These are phyloP conservation scores for Canna indica DNA, from an alignment of 176 grass and related monocot genomes.

Conservation along the genomic window DNA sequence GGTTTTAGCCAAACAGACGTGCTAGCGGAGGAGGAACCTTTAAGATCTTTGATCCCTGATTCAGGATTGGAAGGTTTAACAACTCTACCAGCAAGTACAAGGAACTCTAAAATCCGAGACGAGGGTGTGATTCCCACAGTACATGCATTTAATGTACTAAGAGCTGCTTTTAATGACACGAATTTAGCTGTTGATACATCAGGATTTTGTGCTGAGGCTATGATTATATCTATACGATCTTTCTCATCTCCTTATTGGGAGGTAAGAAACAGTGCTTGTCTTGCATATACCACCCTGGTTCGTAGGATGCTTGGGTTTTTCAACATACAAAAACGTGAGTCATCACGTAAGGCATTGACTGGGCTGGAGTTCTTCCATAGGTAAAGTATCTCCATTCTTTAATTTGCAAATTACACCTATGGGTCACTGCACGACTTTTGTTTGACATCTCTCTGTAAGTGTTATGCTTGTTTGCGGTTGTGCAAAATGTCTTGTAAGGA, in stretches of 20 bases:
- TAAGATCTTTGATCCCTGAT: slow-evolving; percentile 10
- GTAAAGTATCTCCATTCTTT: slow-evolving; percentile 27
- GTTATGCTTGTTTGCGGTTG: not conserved
- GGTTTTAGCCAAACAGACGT: slow-evolving; percentile 24
- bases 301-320: slow-evolving; percentile 91
- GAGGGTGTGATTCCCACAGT: slow-evolving; percentile 84
- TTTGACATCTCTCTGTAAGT: not conserved
- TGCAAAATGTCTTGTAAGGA: not conserved
- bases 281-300: slow-evolving; percentile 80
- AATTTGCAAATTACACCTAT: not conserved
- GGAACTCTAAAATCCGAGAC: slow-evolving; percentile 62
- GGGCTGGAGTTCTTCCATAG: slow-evolving; percentile 97
- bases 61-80: slow-evolving; percentile 19
- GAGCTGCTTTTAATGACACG: slow-evolving; percentile 80
- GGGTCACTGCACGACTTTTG: not conserved
- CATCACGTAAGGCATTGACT: slow-evolving; percentile 70
- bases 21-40: slow-evolving; percentile 16
- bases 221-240: slow-evolving; percentile 68
- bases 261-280: slow-evolving; percentile 80
- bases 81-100: slow-evolving; percentile 34
- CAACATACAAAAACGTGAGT: slow-evolving; percentile 75
- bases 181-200: slow-evolving; percentile 82
- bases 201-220: slow-evolving; percentile 91
- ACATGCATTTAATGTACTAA: slow-evolving; percentile 89
- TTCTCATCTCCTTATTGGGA: slow-evolving; percentile 99